A percentile compares a stretch with the other conserved stretches of the same genome.
phyloP scores from a whole-genome alignment of 306 rosid genomes.

The Castanea mollissima region DNA sequence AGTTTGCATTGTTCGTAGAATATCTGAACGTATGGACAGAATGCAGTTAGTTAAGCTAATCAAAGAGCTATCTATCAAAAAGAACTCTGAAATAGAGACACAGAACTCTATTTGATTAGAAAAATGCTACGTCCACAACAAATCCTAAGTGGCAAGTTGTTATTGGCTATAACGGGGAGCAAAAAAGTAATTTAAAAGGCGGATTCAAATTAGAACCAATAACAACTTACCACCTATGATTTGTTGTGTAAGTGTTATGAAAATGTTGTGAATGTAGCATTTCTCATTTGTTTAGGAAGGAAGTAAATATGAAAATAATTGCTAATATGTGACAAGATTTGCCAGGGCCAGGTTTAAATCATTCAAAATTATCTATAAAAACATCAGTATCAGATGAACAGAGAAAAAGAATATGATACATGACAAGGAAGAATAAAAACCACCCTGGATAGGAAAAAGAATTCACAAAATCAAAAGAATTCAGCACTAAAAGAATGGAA shows the following conservation, averaged over 20 bases:
- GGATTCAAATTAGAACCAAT: too few species aligned
- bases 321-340: neutral
- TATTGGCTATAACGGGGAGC: too few species aligned
- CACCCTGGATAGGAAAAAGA: neutral
- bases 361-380: neutral
- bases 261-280: too few species aligned
- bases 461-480: neutral
- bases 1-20: constrained; percentile 76
- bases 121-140: too few species aligned
- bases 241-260: too few species aligned
- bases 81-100: constrained; percentile 3
- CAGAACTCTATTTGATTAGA: neutral
- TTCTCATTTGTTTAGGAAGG: neutral
- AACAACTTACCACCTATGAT: too few species aligned
- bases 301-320: neutral
- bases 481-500: neutral
- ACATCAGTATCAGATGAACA: neutral
- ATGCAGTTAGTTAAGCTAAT: constrained; percentile 19
- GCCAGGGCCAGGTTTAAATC: neutral
- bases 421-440: neutral
- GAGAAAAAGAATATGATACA: neutral
- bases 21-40: constrained; percentile 51
- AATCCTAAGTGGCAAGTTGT: too few species aligned
- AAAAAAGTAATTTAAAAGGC: too few species aligned
- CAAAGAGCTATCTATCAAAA: constrained; percentile 13